Base-by-base conservation (phyloP, 495 filamentous ascomycete species). In the Annulohypoxylon moriforme region DNA sequence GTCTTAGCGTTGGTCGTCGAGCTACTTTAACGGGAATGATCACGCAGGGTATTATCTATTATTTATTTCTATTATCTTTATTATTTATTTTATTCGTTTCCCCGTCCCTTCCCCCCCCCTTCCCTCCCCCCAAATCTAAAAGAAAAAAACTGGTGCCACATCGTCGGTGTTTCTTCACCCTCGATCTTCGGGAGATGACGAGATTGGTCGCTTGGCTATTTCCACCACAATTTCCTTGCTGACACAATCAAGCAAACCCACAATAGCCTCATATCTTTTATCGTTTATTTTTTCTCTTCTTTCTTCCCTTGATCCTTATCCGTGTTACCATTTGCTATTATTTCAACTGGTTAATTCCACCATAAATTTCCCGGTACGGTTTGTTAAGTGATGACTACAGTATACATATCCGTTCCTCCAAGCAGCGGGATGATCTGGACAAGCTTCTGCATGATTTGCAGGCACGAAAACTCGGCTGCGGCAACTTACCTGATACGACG, bases 151-250 rank as follows among this genome's bases (percentile, higher is more conserved):
- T 63, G 74, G 76, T 76, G 74, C 71, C 76, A 78, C 76, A 75
- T 74, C 68, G 68, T 72, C 76, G 76, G 71, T 73, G 76, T 77
- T 75, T 77, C 71, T 77, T 68, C 57, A 74, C 67, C 47, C 68
- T 69, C 69, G 74, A 76, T 78, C 71, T 71, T 76, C 74, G 76
- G 76, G 76, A 78, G 74, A 76, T 76, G 76, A 78, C 74, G 69
- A 78, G 74, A 76, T 74, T 78, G 76, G 68, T 72, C 60, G 60
- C 68, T 75, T 72, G 68, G 67, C 72, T 64, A 67, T 59, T 70
- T 60, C 63, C 67, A 66, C 71, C 63, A 60, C 68, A 74, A 73
- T 73, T 56, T 73, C 71, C 67, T 52, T 71, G 68, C 68, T 71
- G 68, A 74, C 72, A 64, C 64, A 63, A 73, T 22, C 55, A 62